These are phyloP conservation scores for Incumbomyces lentus DNA, from an alignment of 2,329 filamentous ascomycete species.

Conservation along the genomic window DNA sequence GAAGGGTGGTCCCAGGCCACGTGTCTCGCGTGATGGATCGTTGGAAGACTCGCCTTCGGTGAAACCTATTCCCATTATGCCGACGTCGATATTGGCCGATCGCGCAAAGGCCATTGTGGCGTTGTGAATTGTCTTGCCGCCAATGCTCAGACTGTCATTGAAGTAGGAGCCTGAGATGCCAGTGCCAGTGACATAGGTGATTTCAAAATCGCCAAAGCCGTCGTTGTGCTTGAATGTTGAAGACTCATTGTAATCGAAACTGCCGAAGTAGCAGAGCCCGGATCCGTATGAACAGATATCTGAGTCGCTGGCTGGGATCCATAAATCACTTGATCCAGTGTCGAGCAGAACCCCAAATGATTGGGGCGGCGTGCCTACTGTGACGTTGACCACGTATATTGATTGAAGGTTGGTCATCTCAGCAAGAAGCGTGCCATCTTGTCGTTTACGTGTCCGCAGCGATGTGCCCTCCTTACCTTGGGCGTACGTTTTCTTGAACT, in stretches of 20 bases:
- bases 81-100: conserved; percentile 20
- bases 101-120: conserved; percentile 30
- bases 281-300: conserved; percentile 12
- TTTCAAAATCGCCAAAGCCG: conserved; percentile 23
- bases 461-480: neutral
- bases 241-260: conserved; percentile 20
- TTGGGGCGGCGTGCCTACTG: conserved; percentile 53
- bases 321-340: conserved; percentile 60
- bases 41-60: conserved; percentile 18
- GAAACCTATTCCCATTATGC: conserved; percentile 34
- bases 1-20: conserved; percentile 17
- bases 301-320: conserved; percentile 36
- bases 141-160: conserved; percentile 28
- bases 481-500: neutral
- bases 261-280: conserved; percentile 10
- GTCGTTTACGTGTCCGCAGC: conserved; percentile 8
- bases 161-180: conserved; percentile 29
- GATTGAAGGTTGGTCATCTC: conserved; percentile 17
- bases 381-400: conserved; percentile 54
- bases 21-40: conserved; percentile 14
- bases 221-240: conserved; percentile 17
- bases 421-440: conserved; percentile 13
- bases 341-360: conserved; percentile 51
- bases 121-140: conserved; percentile 24
- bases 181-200: conserved; percentile 30